Evolutionary conservation across 768 basidiomycete genomes (phyloP), one percentile per base, ranked within the genome.

Genomic region (Xerocomus brunneocitrinus): DNA sequence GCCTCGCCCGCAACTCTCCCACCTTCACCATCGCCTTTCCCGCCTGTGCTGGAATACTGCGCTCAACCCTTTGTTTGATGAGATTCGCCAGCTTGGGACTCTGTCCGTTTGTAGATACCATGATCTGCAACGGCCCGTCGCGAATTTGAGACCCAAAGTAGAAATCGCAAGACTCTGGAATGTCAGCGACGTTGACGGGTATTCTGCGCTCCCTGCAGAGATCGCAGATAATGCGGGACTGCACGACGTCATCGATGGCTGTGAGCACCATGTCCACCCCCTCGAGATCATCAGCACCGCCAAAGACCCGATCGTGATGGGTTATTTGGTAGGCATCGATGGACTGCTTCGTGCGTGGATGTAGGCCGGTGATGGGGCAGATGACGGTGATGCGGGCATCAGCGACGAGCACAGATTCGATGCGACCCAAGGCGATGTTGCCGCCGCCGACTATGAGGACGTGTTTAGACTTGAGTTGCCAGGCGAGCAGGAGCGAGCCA

Each of bases 111-210:
- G 97, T 98, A 16, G 92, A 95, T 48, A 99, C 84, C 89, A 98
- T 88, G 58, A 99, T 83, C 71, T 97, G 94, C 24, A 99, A 74
- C 0, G 95, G 91, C 0, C 95, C 95, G 55, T 85, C 80, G 30
- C 91, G 85, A 55, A 98, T 84, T 68, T 92, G 90, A 3, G 91
- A 89, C 47, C 97, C 97, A 73, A 98, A 99, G 76, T 95, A 98
- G 66, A 99, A 99, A 71, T 99, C 95, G 76, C 97, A 99, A 40
- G 85, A 81, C 41, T 89, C 84, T 3, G 97, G 97, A 55, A 98
- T 88, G 73, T 99, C 95, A 36, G 97, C 97, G 56, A 93, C 92
- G 70, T 99, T 99, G 50, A 95, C 87, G 7, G 94, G 92, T 47
- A 98, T 87, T 44, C 76, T 79, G 49, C 70, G 76, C 25, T 78